These are phyloP conservation scores for Macrolepiota albuminosa DNA, from an alignment of 768 basidiomycete species.

Conservation along the genomic window DNA sequence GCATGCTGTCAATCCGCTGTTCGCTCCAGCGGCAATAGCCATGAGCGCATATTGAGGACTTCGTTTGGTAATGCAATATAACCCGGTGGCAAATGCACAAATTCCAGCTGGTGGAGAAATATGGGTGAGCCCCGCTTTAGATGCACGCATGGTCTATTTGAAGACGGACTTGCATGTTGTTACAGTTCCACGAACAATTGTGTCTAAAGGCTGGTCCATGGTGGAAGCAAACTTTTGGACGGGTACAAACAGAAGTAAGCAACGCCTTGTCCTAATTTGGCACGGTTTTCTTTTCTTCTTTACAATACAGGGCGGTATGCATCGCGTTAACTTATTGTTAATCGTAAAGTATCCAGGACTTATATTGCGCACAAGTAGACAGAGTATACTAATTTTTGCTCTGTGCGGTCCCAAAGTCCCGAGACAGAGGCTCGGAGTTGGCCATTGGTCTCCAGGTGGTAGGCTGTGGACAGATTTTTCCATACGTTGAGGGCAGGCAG, in stretches of 20 bases:
- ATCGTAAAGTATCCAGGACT: too few relatives aligned
- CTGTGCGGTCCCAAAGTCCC: too few relatives aligned
- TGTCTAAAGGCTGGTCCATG: slow-evolving; percentile 31
- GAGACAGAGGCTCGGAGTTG: too few relatives aligned
- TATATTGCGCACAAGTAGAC: too few relatives aligned
- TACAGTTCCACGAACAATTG: slow-evolving; percentile 53
- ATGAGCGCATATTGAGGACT: slow-evolving; percentile 43
- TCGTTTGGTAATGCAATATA: slow-evolving; percentile 41
- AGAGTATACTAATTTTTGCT: too few relatives aligned
- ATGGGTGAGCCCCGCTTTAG: slow-evolving; percentile 22
- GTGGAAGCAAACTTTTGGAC: slow-evolving; percentile 2
- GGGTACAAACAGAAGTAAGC: slow-evolving; percentile 7
- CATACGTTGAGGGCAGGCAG: too few relatives aligned
- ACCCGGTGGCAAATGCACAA: slow-evolving; percentile 46
- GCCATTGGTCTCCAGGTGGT: too few relatives aligned
- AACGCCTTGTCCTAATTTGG: slow-evolving; percentile 1
- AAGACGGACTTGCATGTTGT: slow-evolving; percentile 81
- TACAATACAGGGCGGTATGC: too few relatives aligned
- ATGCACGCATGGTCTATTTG: slow-evolving; percentile 14
- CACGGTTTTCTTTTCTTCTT: neutral
- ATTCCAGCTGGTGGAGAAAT: slow-evolving; percentile 41
- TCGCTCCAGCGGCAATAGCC: slow-evolving; percentile 59
- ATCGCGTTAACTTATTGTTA: too few relatives aligned
- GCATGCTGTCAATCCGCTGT: slow-evolving; percentile 65
- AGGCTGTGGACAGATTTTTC: too few relatives aligned